phyloP scores from a whole-genome alignment of 176 grass and related monocot species.

The Oryza longistaminata region DNA sequence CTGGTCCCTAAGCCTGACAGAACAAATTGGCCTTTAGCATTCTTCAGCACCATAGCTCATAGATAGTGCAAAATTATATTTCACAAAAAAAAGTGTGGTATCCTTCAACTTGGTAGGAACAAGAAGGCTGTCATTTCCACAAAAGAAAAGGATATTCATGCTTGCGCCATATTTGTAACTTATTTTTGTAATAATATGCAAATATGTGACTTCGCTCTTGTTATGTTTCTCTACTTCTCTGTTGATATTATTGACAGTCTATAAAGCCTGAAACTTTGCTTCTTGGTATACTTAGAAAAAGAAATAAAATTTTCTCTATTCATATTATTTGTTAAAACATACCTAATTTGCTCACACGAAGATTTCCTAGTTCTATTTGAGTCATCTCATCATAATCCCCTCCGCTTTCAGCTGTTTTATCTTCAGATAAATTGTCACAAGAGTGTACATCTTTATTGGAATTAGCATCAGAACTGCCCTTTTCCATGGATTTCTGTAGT shows the following conservation, averaged over 20 bases:
- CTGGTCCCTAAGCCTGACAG: neutral
- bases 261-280: neutral
- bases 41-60: neutral
- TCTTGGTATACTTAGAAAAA: neutral
- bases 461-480: constrained; percentile 52
- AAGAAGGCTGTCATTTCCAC: neutral
- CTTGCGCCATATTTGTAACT: neutral
- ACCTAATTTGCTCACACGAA: constrained; percentile 92
- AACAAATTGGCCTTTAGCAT: neutral
- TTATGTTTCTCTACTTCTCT: neutral
- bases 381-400: constrained; percentile 56
- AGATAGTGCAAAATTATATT: neutral
- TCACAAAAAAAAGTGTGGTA: neutral
- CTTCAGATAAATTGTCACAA: constrained; percentile 66
- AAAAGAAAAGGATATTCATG: neutral
- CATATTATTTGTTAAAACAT: constrained; percentile 37
- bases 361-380: constrained; percentile 78
- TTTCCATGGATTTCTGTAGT: constrained; percentile 59
- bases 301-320: constrained; percentile 21
- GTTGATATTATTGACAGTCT: neutral
- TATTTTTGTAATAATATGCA: neutral
- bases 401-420: constrained; percentile 44
- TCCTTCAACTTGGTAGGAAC: neutral
- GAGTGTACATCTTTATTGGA: constrained; percentile 50
- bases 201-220: neutral